Percentiles rank a stretch among this genome's conserved stretches.
Conservation (phyloP, 2,329 filamentous ascomycete genomes). For the Hypocreales sp. region DNA sequence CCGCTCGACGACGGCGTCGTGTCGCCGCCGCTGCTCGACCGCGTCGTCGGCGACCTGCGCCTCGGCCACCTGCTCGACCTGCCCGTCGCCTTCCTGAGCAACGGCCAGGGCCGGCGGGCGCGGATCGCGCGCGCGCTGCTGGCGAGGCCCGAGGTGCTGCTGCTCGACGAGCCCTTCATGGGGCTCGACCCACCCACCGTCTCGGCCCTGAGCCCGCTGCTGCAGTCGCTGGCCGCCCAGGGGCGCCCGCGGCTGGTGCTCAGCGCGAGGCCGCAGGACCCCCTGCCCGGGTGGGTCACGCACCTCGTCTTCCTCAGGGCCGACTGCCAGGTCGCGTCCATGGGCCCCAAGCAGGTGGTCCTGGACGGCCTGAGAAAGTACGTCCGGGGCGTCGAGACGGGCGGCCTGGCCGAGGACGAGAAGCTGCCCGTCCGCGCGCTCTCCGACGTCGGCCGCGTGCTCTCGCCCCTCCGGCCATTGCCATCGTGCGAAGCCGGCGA, state of each 20-base stretch:
- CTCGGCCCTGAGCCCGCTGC: constrained; percentile 51
- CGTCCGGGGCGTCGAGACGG: constrained; percentile 28
- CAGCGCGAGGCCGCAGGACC: constrained; percentile 70
- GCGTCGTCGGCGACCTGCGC: constrained; percentile 54
- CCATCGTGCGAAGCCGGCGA: constrained; percentile 1
- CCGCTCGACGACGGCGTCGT: constrained; percentile 26
- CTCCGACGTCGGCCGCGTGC: constrained; percentile 30
- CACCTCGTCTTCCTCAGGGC: constrained; percentile 61
- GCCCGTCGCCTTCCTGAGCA: constrained; percentile 80
- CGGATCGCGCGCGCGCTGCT: constrained; percentile 79
- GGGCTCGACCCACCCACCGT: constrained; percentile 79
- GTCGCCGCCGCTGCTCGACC: constrained; percentile 35
- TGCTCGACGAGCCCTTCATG: constrained; percentile 94
- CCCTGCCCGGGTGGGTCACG: constrained; percentile 79
- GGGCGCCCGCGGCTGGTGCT: constrained; percentile 60
- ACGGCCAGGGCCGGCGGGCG: constrained; percentile 78
- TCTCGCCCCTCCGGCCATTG: constrained; percentile 14
- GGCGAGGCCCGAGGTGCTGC: constrained; percentile 59
- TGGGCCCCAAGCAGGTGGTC: constrained; percentile 51
- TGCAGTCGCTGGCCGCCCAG: constrained; percentile 50
- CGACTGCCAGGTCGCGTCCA: constrained; percentile 46
- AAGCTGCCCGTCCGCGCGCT: constrained; percentile 31
- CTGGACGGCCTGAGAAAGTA: constrained; percentile 35
- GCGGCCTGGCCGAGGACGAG: constrained; percentile 27
- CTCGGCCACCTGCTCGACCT: constrained; percentile 57